Conservation (phyloP, 2,329 filamentous ascomycete species). For the Penicillium italicum region DNA sequence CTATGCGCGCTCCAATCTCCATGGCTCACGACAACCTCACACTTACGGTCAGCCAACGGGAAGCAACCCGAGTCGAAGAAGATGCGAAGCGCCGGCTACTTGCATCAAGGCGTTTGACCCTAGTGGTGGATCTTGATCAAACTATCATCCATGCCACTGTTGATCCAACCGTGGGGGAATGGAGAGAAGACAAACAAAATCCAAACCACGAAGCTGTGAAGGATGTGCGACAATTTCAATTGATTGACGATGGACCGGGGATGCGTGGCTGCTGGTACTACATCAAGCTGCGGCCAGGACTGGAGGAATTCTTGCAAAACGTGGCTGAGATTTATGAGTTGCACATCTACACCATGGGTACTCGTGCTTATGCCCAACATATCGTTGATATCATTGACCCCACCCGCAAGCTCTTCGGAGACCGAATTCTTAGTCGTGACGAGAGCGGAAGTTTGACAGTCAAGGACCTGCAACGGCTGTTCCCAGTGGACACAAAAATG, state of each 20-base stretch:
- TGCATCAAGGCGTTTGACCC: constrained; percentile 74
- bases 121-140: constrained; percentile 96
- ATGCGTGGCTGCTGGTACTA: constrained; percentile 89
- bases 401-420: constrained; percentile 81
- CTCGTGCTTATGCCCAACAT: constrained; percentile 86
- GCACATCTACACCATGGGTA: constrained; percentile 99
- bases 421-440: constrained; percentile 91
- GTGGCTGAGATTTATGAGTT: constrained; percentile 83
- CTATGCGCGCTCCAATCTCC: constrained; percentile 84
- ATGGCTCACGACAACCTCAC: constrained; percentile 90
- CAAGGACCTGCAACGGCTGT: constrained; percentile 85
- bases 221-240: constrained; percentile 82
- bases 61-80: constrained; percentile 78
- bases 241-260: constrained; percentile 76
- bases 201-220: constrained; percentile 89
- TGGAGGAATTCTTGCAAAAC: constrained; percentile 73
- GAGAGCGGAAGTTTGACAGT: constrained; percentile 91
- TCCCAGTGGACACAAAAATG: constrained; percentile 98
- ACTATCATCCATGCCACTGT: constrained; percentile 98
- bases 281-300: constrained; percentile 90
- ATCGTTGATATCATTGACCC: constrained; percentile 94
- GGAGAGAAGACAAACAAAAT: constrained; percentile 82
- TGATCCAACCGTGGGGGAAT: constrained; percentile 92
- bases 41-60: constrained; percentile 76
- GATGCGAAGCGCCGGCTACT: constrained; percentile 81